Evolutionary conservation across 306 rosid species (phyloP).

Genomic region (Pyrus betulifolia): DNA sequence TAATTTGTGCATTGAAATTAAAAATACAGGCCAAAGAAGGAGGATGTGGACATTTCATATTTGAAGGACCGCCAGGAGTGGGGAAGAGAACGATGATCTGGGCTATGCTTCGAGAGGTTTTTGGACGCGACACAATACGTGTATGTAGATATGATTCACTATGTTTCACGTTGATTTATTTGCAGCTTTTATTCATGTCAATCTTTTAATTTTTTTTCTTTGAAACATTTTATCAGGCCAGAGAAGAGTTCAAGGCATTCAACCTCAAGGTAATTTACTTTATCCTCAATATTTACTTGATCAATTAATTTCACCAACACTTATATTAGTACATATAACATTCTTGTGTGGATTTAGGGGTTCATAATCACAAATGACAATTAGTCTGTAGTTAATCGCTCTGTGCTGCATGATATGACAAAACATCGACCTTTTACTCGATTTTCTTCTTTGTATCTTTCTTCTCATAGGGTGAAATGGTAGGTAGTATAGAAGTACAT

Average conservation of each 20-base stretch:
- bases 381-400: not conserved
- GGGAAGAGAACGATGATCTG: slow-evolving; percentile 88
- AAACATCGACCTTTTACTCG: not conserved
- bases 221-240: slow-evolving; percentile 29
- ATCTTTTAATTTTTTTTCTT: not conserved
- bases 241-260: slow-evolving; percentile 39
- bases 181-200: not conserved
- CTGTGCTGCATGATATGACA: not conserved
- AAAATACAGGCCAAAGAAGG: slow-evolving; percentile 33
- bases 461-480: slow-evolving; percentile 53
- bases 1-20: not conserved
- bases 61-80: slow-evolving; percentile 70
- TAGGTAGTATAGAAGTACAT: slow-evolving; percentile 40
- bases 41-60: slow-evolving; percentile 56
- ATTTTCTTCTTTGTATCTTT: not conserved
- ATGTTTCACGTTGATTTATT: not conserved
- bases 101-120: slow-evolving; percentile 69
- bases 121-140: slow-evolving; percentile 37
- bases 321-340: not conserved
- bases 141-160: slow-evolving; percentile 21
- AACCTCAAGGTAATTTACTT: slow-evolving; percentile 39
- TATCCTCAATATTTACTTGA: not conserved
- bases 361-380: not conserved
- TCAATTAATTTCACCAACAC: not conserved
- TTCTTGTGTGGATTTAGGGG: not conserved